Base-by-base conservation (phyloP, 1,284 basidiomycete genomes). In the Ustanciosporium gigantosporum region DNA sequence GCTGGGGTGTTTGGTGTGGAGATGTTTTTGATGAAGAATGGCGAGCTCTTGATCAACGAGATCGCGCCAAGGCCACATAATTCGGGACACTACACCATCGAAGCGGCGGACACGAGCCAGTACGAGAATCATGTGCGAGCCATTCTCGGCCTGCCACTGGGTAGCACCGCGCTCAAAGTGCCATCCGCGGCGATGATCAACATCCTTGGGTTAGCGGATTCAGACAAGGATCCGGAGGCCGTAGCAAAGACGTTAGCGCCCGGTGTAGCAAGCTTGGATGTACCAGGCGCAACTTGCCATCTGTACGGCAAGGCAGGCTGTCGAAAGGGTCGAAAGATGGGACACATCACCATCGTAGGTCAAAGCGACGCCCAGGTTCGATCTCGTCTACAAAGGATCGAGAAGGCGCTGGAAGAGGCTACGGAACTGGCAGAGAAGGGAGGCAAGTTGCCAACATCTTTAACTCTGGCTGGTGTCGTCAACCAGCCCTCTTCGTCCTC, bases 1-100 rank as follows among this genome's bases (percentile, higher is more conserved):
- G 94, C 94, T 2, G 95, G 95, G 15, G 86, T 97, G 22, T 98
- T 96, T 80, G 94, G 93, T 4, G 94, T 98, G 0, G 95, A 98
- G 79, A 91, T 98, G 90, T 99, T 99, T 80, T 81, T 97, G 37
- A 84, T 95, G 83, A 80, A 83, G 22, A 85, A 92, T 73, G 92
- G 94, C 89, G 69, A 70, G 84, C 80, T 98, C 3, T 85, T 88
- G 51, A 84, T 98, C 66, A 98, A 99, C 79, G 95, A 99, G 81
- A 96, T 99, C 59, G 95, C 95, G 0, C 95, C 95, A n/a, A 85
- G 95, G 19, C 94, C 95, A 0, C 95, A 99, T 80, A 99, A 98
- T 80, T 96, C 92, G 8, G 94, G 94, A 0, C 95, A 99, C 79
- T 96, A 97, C 80, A 97, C 94, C n/a, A 97, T 98, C 75, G 94